Percentiles rank a stretch among this genome's conserved stretches.
These are phyloP conservation scores for Triticum urartu DNA, from an alignment of 176 grass and related monocot species.

Conservation along the genomic window DNA sequence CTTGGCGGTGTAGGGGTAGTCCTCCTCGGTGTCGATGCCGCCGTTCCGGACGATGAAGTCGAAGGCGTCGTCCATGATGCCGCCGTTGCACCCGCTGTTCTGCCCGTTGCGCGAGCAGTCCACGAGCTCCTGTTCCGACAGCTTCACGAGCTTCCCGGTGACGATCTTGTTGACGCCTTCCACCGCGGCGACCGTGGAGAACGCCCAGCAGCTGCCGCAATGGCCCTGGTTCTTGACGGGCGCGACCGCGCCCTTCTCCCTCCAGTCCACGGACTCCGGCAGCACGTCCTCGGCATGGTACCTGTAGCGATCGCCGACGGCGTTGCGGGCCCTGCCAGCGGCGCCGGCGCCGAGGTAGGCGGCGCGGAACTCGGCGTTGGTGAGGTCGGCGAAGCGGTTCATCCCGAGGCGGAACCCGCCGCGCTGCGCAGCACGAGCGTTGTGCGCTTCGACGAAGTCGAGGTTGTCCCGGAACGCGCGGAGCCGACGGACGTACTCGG, in stretches of 20 bases:
- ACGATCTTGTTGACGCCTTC: slow-evolving; percentile 2
- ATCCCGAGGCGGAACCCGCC: slow-evolving; percentile 56
- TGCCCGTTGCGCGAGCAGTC: not conserved
- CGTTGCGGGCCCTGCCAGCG: not conserved
- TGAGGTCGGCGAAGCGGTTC: slow-evolving; percentile 80
- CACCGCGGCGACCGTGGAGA: not conserved
- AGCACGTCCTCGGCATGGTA: not conserved
- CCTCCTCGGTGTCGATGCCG: slow-evolving; percentile 2
- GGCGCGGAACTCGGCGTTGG: slow-evolving; percentile 66
- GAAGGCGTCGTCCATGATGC: slow-evolving; percentile 7
- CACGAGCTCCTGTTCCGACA: slow-evolving; percentile 12
- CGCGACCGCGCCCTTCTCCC: not conserved
- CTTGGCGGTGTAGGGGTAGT: not conserved
- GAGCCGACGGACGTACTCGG: slow-evolving; percentile 40
- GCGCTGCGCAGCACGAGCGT: not conserved
- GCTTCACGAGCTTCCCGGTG: not conserved
- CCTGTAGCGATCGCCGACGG: not conserved
- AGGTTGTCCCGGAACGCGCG: slow-evolving; percentile 51
- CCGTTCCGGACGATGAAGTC: not conserved
- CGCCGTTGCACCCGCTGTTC: slow-evolving; percentile 2
- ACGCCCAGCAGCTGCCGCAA: not conserved
- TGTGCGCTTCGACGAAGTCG: slow-evolving; percentile 43
- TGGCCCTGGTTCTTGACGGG: not conserved
- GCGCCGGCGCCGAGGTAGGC: slow-evolving; percentile 38
- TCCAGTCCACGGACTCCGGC: not conserved